Evolutionary conservation across 2,329 filamentous ascomycete genomes (phyloP), one percentile per base, ranked within the genome.

Genomic region (Cladophialophora bantiana): DNA sequence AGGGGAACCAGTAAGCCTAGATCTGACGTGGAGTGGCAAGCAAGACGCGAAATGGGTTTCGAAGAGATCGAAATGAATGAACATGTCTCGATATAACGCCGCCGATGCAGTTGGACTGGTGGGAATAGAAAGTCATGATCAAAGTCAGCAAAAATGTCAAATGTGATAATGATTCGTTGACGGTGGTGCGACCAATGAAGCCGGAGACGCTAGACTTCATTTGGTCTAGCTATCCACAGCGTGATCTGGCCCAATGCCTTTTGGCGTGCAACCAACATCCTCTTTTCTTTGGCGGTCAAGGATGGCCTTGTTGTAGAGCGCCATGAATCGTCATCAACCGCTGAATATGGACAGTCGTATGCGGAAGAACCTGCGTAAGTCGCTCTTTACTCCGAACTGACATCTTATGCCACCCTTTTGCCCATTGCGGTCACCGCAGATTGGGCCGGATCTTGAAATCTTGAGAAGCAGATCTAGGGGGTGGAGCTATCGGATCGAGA

Each of bases 401-500:
- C 42, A 26, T 50, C 26, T 50, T 4, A 42, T 13, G 12, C 7
- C 4, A 26, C 18, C 3, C 10, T 20, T 3, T 10, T 18, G 18
- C 45, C 45, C 45, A 20, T 20, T 10, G 18, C 26, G 45, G 45
- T 50, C 45, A 26, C 9, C 18, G 45, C 53, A 35, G 18, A 34
- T 52, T 18, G 32, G 15, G 20, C 35, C 53, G 59, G 60, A 45
- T 34, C 45, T 63, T 36, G 56, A 31, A 40, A 48, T 7, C n/a
- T 18, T 35, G 42, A 38, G 56, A 64, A 31, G 12, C 57, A 59
- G 18, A 26, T 26, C 26, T 3, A 35, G 50, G 45, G 66, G 68
- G 65, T 56, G 57, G 68, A 68, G 66, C 68, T 64, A 58, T 38
- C 54, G 59, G 59, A 61, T 45, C n/a, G 56, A 42, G 18, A 42